Evolutionary conservation across 1,284 basidiomycete genomes (phyloP), one percentile per base, ranked within the genome.

Genomic region (Farysia itapuensis): DNA sequence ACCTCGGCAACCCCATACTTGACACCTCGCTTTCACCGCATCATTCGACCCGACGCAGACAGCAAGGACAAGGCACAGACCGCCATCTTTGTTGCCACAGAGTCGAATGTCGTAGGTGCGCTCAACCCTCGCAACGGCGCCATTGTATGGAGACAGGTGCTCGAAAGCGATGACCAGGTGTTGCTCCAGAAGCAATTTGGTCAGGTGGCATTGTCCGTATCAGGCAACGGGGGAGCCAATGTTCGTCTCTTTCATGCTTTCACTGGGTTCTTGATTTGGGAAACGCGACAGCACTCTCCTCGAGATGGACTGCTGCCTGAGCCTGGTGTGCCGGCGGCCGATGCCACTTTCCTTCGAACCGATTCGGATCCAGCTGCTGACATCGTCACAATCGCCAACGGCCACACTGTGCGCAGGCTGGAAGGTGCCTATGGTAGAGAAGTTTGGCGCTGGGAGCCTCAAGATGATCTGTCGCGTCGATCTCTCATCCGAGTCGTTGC

Each of bases 121-220:
- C 60, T 95, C 46, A 83, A 88, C 69, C 83, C 84, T 1, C 79
- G 81, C 13, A 82, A 86, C 67, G 90, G 91, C 1, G 82, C 81
- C 42, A 78, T 93, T 68, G 90, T 82, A 18, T 96, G 92, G 92
- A 82, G 92, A 74, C 84, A 87, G 74, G 74, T 85, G 39, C 85
- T 86, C 58, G 85, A 86, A 24, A 79, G 82, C 21, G 89, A 94
- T 60, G 79, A 80, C 15, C 82, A 92, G 42, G 76, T 85, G n/a
- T 82, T 81, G n/a, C 89, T 87, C 69, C 82, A 84, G 58, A 81
- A 81, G 26, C 79, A 84, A 43, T 80, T 80, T 5, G 80, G 86
- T 60, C 78, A 50, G 26, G 22, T 50, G 16, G 43, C 58, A 8
- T 82, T 86, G 18, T 79, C 86, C 6, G 79, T 94, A 20, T 92